Evolutionary conservation across 208 protist species (phyloP), one percentile per base, ranked within the genome.

Genomic region (Trypanosoma conorhini): DNA sequence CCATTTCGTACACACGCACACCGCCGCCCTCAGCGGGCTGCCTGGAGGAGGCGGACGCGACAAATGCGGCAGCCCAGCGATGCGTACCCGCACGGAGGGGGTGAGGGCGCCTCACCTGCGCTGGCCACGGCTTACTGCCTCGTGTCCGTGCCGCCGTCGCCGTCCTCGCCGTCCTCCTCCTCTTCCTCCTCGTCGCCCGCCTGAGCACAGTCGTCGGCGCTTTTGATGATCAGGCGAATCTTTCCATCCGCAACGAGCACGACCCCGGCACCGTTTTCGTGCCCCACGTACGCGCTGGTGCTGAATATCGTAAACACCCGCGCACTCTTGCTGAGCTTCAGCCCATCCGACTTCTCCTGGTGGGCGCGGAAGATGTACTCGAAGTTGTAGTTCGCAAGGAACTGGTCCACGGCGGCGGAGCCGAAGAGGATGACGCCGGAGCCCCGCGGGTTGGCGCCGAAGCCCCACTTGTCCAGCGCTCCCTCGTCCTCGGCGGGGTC

Each of bases 241-340:
- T 88, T 95, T 8, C 83, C 82, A 59, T 96, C 89, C 19, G 87
- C 87, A 17, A 98, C 92, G 19, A 96, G 76, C 61, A 98, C 91
- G 35, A 96, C 90, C 33, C 92, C 95, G 5, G 92, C 95, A 22
- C 91, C 89, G 73, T 98, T 97, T 46, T 92, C 79, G 66, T 97
- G 90, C 5, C 95, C 95, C 8, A 95, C 87, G 67, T 98, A 98
- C 50, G 95, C 87, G 58, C 90, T 93, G 9, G 93, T 96, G 76
- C 93, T 97, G 50, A 98, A 98, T 62, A 98, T 96, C 21, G 95
- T 97, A 67, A 98, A 91, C 10, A 97, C 91, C 2, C 92, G 85
- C 5, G 88, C 85, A 67, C 74, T 96, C 69, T 96, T 94, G 71
- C 88, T 96, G 33, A 97, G 80, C 81, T 96, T 94, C 62, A 97